Evolutionary conservation across 2,329 filamentous ascomycete species (phyloP).

Genomic region (Claviceps digitariae): DNA sequence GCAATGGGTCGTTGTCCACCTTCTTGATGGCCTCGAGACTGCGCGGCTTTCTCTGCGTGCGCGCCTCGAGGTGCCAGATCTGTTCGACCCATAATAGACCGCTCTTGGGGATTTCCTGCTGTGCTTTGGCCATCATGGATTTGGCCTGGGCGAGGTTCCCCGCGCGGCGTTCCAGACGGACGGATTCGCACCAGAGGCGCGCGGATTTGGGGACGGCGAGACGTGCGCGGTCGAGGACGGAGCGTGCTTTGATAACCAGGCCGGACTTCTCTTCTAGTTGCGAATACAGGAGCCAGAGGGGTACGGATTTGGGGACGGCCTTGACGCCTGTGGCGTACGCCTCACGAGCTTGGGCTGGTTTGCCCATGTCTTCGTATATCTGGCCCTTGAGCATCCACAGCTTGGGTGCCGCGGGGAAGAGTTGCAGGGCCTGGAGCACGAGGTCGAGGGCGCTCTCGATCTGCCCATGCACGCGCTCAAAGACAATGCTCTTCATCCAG

Average conservation of each 20-base stretch:
- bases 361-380: conserved; percentile 76
- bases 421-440: conserved; percentile 70
- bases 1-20: conserved; percentile 76
- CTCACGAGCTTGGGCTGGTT: conserved; percentile 73
- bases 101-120: conserved; percentile 80
- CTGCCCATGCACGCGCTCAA: conserved; percentile 75
- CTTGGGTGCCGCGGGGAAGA: conserved; percentile 76
- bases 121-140: conserved; percentile 80
- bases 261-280: conserved; percentile 78
- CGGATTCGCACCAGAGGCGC: conserved; percentile 84
- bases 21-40: conserved; percentile 93
- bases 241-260: conserved; percentile 79
- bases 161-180: conserved; percentile 79
- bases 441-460: conserved; percentile 73
- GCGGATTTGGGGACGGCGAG: conserved; percentile 76
- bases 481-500: conserved; percentile 92
- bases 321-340: conserved; percentile 82
- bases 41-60: conserved; percentile 84
- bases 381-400: conserved; percentile 99
- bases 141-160: conserved; percentile 75
- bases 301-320: conserved; percentile 68
- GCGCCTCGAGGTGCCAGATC: conserved; percentile 85
- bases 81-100: conserved; percentile 87
- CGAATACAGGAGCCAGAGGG: conserved; percentile 80
- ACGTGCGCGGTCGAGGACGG: conserved; percentile 80